Conservation (phyloP, 371 early-diverging fungal genomes). For the Zancudomyces culisetae region DNA sequence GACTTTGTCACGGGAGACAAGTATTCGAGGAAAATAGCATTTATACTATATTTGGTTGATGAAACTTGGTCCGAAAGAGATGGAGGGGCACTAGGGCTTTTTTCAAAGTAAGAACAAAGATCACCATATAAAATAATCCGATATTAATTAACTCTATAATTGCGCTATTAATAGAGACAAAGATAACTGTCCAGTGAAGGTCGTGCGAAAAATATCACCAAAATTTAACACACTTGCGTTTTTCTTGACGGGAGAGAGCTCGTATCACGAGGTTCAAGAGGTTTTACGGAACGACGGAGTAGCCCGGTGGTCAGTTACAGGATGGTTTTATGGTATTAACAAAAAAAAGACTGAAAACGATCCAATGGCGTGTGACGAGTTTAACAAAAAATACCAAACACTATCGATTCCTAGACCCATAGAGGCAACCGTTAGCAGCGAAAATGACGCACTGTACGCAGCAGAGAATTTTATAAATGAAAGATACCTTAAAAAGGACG, state of each 20-base stretch:
- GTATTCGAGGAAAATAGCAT: slow-evolving; percentile 39
- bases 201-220: slow-evolving; percentile 28
- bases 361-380: not conserved
- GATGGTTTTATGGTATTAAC: slow-evolving; percentile 42
- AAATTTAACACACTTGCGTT: slow-evolving; percentile 36
- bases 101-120: slow-evolving; percentile 13
- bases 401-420: slow-evolving; percentile 9
- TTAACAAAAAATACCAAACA: not conserved
- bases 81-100: slow-evolving; percentile 41
- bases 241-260: slow-evolving; percentile 35
- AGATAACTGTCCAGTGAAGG: slow-evolving; percentile 19
- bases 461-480: slow-evolving; percentile 19
- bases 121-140: too few relatives aligned
- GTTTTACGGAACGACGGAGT: slow-evolving; percentile 18
- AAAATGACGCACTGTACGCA: not conserved
- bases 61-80: slow-evolving; percentile 34
- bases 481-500: slow-evolving; percentile 17
- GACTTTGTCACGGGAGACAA: slow-evolving; percentile 41
- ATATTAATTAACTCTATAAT: not conserved
- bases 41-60: slow-evolving; percentile 47
- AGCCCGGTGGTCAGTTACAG: slow-evolving; percentile 37
- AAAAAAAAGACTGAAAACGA: not conserved
- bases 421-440: not conserved
- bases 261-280: slow-evolving; percentile 43
- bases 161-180: slow-evolving; percentile 1